Evolutionary conservation across 257 asterid genomes (phyloP), one percentile per base, ranked within the genome.

Genomic region (Penstemon newberryi): DNA sequence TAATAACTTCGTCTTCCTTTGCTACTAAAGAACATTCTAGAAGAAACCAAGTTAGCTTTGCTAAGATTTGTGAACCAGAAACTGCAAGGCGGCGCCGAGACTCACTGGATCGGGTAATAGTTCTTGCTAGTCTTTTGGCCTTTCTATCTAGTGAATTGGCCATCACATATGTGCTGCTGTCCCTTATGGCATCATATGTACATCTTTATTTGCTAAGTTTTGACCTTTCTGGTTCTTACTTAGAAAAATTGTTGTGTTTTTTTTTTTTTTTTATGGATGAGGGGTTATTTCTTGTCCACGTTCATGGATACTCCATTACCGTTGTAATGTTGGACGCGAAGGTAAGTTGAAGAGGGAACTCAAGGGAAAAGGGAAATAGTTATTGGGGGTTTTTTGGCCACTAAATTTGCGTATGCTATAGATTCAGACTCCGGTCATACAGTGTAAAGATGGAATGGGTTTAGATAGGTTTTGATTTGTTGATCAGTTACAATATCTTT

Each of bases 11-110:
- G 7, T 67, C 69, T 76, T 77, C 85, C 63, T 41, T 70, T 77
- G 78, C 75, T 70, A 66, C 81, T 71, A 85, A 84, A 70, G 85
- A 79, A 38, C 79, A 58, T 71, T 67, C 84, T 40, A 66, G 79
- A 55, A 82, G 84, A 81, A 81, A 74, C 72, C 84, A 80, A 53
- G 63, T 68, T 43, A 83, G 75, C 74, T 76, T 72, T 68, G 65
- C 70, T 72, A 84, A 80, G 84, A 81, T 70, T 72, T 65, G 69
- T 72, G 96, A 87, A 76, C 84, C 91, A 53, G 92, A 91, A 84
- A 87, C 91, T 61, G 91, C 87, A 68, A 85, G 97, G 77, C 87
- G 95, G 73, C 87, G 80, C 18, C 87, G 89, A 33, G 94, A 87
- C 68, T 89, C 99, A 50, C 78, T 94, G 80, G 93, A 89, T 75